Conservation (phyloP, 2,329 filamentous ascomycete species). For the Colletotrichum brevisporum region DNA sequence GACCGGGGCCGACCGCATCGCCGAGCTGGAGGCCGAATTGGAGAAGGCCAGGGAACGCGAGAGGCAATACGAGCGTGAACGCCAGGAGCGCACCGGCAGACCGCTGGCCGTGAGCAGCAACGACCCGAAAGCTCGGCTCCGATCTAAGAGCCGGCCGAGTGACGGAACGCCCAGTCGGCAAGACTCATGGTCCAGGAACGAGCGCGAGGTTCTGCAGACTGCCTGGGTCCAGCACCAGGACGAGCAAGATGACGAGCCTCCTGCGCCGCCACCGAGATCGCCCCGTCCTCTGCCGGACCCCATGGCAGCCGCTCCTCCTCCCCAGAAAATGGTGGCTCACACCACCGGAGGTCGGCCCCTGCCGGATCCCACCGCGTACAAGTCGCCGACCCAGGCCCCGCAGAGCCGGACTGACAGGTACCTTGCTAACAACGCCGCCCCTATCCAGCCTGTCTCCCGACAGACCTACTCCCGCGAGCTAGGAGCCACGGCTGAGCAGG, state of each 20-base stretch:
- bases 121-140: conserved; percentile 49
- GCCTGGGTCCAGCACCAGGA: conserved; percentile 63
- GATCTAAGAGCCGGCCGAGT: conserved; percentile 48
- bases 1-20: conserved; percentile 48
- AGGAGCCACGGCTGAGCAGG: conserved; percentile 71
- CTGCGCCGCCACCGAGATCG: conserved; percentile 47
- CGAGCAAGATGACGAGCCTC: conserved; percentile 44
- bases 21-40: conserved; percentile 80
- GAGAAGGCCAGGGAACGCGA: conserved; percentile 74
- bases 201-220: conserved; percentile 74
- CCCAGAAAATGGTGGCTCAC: conserved; percentile 52
- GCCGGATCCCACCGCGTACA: conserved; percentile 61
- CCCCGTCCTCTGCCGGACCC: conserved; percentile 60
- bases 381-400: conserved; percentile 38
- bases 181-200: conserved; percentile 75
- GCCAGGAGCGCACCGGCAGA: conserved; percentile 62
- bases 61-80: conserved; percentile 72
- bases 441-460: conserved; percentile 54
- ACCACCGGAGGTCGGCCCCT: conserved; percentile 65
- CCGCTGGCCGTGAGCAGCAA: conserved; percentile 33
- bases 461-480: conserved; percentile 70
- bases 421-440: conserved; percentile 68
- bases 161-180: conserved; percentile 63
- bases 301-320: conserved; percentile 45
- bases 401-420: conserved; percentile 70